phyloP scores from a whole-genome alignment of 2,329 filamentous ascomycete genomes.

The Zasmidium angulare region DNA sequence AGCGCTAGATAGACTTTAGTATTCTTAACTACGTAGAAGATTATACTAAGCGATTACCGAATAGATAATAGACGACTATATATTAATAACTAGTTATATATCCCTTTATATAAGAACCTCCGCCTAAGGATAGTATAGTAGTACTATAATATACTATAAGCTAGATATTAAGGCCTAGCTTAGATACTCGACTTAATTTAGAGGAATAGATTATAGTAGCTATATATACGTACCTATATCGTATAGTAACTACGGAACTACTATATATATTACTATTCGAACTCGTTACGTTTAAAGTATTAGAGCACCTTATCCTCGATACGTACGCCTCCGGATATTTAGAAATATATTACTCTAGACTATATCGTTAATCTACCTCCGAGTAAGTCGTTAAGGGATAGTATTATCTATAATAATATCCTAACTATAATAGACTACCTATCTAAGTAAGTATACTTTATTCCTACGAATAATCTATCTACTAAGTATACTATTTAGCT shows the following conservation, averaged over 20 bases:
- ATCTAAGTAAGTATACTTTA: neutral
- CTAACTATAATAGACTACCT: neutral
- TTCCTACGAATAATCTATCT: neutral
- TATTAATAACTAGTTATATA: neutral
- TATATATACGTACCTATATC: neutral
- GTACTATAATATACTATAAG: neutral
- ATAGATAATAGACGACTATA: neutral
- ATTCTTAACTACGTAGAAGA: neutral
- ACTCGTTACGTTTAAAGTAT: neutral
- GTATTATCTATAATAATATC: neutral
- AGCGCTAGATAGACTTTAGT: neutral
- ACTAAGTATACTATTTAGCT: neutral
- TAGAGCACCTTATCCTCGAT: neutral
- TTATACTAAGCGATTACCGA: neutral
- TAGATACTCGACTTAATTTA: neutral
- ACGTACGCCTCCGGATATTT: neutral
- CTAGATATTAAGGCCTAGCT: neutral
- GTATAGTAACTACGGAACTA: neutral
- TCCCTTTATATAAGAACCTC: neutral
- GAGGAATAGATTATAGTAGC: neutral
- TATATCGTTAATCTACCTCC: neutral
- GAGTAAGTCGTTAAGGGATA: neutral
- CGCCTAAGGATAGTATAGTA: neutral
- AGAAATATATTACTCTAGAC: neutral
- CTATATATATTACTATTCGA: neutral